Conservation (phyloP, 441 rosid genomes). For the Arabidopsis lyrata region DNA sequence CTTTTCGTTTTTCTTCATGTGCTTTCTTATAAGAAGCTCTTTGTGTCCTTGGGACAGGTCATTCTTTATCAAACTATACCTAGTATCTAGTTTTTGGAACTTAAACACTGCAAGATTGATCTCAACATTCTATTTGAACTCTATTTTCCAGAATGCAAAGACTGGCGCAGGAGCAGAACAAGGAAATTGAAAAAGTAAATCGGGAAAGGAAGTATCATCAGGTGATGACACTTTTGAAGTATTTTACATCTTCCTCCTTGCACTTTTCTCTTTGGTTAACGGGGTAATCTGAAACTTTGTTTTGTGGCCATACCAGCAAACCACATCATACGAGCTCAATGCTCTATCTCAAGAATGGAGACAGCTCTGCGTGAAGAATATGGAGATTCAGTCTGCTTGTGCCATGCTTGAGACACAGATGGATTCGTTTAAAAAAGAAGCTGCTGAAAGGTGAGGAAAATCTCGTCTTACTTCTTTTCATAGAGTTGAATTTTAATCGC, state of each 20-base stretch:
- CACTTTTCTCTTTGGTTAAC: conserved; percentile 21
- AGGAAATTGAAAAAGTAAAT: conserved; percentile 81
- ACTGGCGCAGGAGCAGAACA: conserved; percentile 78
- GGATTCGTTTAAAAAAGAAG: conserved; percentile 74
- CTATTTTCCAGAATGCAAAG: conserved; percentile 69
- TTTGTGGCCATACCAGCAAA: conserved; percentile 63
- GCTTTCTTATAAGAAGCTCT: conserved; percentile 21
- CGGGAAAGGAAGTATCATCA: conserved; percentile 96
- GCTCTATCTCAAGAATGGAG: conserved; percentile 91
- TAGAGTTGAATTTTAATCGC: conserved; percentile 37
- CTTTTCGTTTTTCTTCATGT: conserved; percentile 17
- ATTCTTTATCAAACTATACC: conserved; percentile 8
- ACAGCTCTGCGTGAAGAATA: conserved; percentile 85
- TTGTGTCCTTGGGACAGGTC: conserved; percentile 25
- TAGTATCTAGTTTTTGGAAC: conserved; percentile 1
- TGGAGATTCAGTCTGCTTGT: conserved; percentile 83
- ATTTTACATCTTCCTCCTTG: background rate
- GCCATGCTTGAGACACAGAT: conserved; percentile 63
- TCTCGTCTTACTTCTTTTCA: conserved; percentile 22
- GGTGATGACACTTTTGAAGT: conserved; percentile 51
- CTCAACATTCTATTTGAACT: conserved; percentile 20
- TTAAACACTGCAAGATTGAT: conserved; percentile 6
- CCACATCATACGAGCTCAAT: conserved; percentile 83
- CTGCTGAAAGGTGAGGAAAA: conserved; percentile 67
- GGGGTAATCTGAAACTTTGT: conserved; percentile 27